Conservation (phyloP, 164 flowering plant genomes). For the Amborella trichopoda region DNA sequence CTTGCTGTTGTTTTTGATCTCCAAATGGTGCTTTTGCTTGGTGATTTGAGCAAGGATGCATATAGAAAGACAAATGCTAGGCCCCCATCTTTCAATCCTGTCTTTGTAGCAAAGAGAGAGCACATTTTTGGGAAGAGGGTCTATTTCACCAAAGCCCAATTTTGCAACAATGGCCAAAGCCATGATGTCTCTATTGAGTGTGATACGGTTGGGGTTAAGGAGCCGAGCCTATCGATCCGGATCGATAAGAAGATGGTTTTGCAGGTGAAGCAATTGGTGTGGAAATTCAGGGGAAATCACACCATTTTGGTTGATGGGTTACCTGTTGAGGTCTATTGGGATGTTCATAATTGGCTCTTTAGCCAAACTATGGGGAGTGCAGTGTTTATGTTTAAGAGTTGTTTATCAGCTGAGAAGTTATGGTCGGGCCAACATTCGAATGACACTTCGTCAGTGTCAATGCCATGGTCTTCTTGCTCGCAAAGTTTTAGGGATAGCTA, state of each 20-base stretch:
- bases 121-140: constrained; percentile 31
- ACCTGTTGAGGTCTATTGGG: constrained; percentile 28
- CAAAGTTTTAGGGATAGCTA: constrained; percentile 19
- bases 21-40: constrained; percentile 25
- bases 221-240: constrained; percentile 21
- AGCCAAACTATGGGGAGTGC: constrained; percentile 16
- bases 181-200: constrained; percentile 28
- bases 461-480: constrained; percentile 19
- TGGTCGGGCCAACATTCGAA: constrained; percentile 7
- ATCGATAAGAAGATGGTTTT: constrained; percentile 25
- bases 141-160: constrained; percentile 23
- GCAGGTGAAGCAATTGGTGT: constrained; percentile 27
- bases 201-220: constrained; percentile 14
- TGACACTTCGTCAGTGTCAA: constrained; percentile 7
- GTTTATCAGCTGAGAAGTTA: constrained; percentile 17
- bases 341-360: constrained; percentile 30
- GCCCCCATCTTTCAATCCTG: constrained; percentile 11
- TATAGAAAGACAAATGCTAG: constrained; percentile 18
- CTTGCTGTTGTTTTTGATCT: constrained; percentile 19
- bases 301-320: constrained; percentile 34
- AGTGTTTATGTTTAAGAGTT: constrained; percentile 26
- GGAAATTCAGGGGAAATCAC: constrained; percentile 40
- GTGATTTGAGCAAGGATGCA: constrained; percentile 28
- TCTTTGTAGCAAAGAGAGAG: constrained; percentile 28
- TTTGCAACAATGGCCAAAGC: constrained; percentile 23